Evolutionary conservation across 2,329 filamentous ascomycete genomes (phyloP).

Genomic region (Aspergillus pseudonomiae): DNA sequence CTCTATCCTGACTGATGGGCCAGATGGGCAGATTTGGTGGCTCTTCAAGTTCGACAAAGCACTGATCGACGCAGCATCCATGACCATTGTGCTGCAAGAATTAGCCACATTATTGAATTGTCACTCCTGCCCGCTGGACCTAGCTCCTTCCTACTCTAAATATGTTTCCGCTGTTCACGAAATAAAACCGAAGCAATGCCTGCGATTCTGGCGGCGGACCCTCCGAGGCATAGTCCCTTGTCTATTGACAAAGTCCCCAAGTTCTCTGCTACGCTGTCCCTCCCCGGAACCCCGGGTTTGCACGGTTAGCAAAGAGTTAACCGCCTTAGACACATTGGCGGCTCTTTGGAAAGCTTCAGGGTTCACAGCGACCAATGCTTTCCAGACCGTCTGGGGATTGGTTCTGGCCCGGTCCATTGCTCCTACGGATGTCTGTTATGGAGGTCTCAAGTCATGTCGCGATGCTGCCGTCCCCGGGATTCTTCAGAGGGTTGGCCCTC

Average conservation of each 20-base stretch:
- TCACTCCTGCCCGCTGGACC: neutral
- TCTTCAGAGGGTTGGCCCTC: neutral
- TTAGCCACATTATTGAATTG: neutral
- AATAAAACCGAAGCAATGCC: neutral
- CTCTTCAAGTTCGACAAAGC: neutral
- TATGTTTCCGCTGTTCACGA: neutral
- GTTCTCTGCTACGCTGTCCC: neutral
- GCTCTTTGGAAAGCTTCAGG: neutral
- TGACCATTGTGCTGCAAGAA: neutral
- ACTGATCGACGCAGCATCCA: neutral
- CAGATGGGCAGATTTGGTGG: neutral
- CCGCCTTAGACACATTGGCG: neutral
- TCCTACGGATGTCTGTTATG: neutral
- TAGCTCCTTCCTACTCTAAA: neutral
- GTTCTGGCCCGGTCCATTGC: neutral
- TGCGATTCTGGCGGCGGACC: neutral
- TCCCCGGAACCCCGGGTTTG: neutral
- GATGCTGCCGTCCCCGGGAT: neutral
- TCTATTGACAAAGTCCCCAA: neutral
- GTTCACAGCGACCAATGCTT: neutral
- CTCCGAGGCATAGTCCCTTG: neutral
- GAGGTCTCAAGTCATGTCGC: neutral
- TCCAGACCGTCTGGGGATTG: neutral
- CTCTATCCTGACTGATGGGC: neutral
- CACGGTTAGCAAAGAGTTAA: neutral